Percentiles rank a stretch among this genome's conserved stretches.
Conservation (phyloP, 2,329 filamentous ascomycete genomes). For the Aspergillus sp. region DNA sequence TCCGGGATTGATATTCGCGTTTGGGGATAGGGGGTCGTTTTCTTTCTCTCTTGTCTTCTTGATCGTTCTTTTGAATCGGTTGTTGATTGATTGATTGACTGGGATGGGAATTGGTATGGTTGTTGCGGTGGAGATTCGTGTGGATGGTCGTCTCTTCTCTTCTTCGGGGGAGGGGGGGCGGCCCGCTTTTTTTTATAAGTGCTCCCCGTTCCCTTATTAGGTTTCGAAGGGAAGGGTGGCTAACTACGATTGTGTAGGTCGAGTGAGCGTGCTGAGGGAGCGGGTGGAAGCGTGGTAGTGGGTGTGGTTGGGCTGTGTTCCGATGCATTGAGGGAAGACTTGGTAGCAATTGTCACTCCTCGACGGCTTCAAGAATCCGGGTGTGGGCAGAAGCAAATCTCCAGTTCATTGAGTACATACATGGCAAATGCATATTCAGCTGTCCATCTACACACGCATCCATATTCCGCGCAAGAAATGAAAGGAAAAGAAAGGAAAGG, state of each 20-base stretch:
- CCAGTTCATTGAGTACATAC: too few species aligned
- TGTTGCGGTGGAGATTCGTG: constrained; percentile 1
- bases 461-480: too few species aligned
- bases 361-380: too few species aligned
- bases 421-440: too few species aligned
- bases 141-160: constrained; percentile 18
- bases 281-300: not conserved
- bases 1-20: constrained; percentile 8
- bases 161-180: not conserved
- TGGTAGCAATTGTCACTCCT: too few species aligned
- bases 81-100: not conserved
- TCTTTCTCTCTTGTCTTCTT: not conserved
- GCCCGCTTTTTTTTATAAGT: constrained; percentile 23
- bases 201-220: not conserved
- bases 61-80: not conserved
- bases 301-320: too few species aligned
- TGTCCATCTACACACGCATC: too few species aligned
- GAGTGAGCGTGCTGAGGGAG: not conserved
- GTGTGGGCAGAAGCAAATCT: too few species aligned
- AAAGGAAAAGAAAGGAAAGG: too few species aligned
- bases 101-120: constrained; percentile 4
- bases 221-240: not conserved
- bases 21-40: not conserved
- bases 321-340: too few species aligned
- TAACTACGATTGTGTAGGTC: constrained; percentile 15